Evolutionary conservation across 768 basidiomycete genomes (phyloP), one percentile per base, ranked within the genome.

Genomic region (Hypsizygus marmoreus): DNA sequence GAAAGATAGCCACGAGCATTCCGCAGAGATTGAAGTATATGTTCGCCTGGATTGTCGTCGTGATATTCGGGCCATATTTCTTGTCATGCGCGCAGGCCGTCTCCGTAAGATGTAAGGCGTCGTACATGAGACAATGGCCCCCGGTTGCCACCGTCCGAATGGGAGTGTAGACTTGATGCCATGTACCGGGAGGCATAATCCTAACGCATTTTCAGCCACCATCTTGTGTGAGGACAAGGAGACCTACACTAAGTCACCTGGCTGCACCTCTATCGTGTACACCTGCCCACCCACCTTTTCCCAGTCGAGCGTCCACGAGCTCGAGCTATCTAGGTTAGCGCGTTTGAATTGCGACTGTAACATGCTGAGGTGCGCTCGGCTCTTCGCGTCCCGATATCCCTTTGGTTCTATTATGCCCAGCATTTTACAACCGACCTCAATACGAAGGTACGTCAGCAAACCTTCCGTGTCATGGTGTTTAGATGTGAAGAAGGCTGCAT

Each of bases 91-190:
- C 4, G 11, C 43, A 38, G 9, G 45, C 19, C 1, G 34, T 11
- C n/a, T 51, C 50, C 1, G 56, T 54, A 2, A 54, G 30, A 34
- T 57, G 55, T 0, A 57, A n/a, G 1, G 53, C 43, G 17, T 46
- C 32, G 22, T 31, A 51, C 0, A 25, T 37, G 14, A 37, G 31
- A 9, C 54, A 43, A 24, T 57, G 53, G 0, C 55, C 55, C 0
- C 55, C 55, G 1, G 41, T 29, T 0, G 49, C 47, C 0, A 51
- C 43, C 1, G 55, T 47, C 12, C 29, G 32, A 3, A 30, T 16
- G 0, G 55, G 55, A 2, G 51, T 51, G 24, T 37, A 53, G 0
- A 54, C 55, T 12, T 47, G 44, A 25, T 51, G 51, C 20, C 30
- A 45, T 6, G 19, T n/a, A 11, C 45, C 40, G 6, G 55, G 49